Evolutionary conservation across 352 stramenopile genomes (phyloP).

Genomic region (Pythium rishiriense): DNA sequence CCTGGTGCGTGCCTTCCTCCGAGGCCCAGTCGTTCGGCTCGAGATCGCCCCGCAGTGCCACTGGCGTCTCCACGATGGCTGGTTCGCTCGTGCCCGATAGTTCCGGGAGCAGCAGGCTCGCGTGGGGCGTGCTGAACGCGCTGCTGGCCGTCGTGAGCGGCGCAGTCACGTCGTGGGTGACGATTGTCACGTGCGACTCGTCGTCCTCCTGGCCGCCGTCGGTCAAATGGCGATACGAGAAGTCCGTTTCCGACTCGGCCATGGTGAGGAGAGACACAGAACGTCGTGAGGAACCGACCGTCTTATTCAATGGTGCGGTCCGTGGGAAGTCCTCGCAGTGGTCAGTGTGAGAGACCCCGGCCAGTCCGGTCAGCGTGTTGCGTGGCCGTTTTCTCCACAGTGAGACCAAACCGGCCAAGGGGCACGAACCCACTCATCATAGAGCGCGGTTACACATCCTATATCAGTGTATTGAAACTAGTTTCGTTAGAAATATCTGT

Average conservation of each 20-base stretch:
- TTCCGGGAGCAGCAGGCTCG: conserved; percentile 23
- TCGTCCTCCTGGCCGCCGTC: conserved; percentile 24
- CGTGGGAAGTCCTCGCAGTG: too few relatives aligned
- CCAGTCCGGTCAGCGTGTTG: not conserved
- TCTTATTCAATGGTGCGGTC: too few relatives aligned
- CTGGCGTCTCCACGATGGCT: not conserved
- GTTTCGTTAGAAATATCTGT: too few relatives aligned
- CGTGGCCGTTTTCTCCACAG: conserved; percentile 1
- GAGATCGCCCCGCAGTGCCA: not conserved
- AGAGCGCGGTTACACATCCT: not conserved
- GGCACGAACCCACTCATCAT: conserved; percentile 2
- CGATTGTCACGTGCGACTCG: conserved; percentile 17
- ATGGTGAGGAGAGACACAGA: conserved; percentile 1
- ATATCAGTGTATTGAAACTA: conserved; percentile 9
- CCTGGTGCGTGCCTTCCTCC: conserved; percentile 24
- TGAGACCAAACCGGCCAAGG: conserved; percentile 4
- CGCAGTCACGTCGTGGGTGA: conserved; percentile 17
- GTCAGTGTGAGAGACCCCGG: not conserved
- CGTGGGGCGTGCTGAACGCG: conserved; percentile 16
- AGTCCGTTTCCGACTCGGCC: conserved; percentile 21
- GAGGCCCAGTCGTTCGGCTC: conserved; percentile 32
- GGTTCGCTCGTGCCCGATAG: not conserved
- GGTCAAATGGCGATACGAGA: conserved; percentile 31
- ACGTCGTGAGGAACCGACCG: not conserved
- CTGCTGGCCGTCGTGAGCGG: conserved; percentile 14